phyloP scores from a whole-genome alignment of 352 stramenopile species.

The Phytophthora chlamydospora region DNA sequence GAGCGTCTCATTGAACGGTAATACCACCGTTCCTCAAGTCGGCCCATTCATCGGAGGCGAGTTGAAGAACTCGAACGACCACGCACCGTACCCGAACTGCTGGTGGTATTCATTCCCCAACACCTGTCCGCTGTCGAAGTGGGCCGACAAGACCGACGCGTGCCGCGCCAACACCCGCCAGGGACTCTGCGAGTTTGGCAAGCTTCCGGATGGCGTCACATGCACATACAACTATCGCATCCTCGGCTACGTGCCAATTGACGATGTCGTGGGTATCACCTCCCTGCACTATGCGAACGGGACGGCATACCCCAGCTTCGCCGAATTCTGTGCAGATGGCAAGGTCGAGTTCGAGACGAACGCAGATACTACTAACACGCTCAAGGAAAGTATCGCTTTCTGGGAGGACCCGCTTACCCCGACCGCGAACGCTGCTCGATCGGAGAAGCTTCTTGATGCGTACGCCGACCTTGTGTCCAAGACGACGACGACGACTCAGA shows the following conservation, averaged over 20 bases:
- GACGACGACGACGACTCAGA: constrained; percentile 36
- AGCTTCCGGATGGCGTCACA: constrained; percentile 54
- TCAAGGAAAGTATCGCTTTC: constrained; percentile 45
- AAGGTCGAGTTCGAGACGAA: constrained; percentile 49
- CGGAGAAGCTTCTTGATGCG: constrained; percentile 42
- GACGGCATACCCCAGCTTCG: constrained; percentile 47
- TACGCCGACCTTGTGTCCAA: constrained; percentile 46
- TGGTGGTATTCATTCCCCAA: constrained; percentile 78
- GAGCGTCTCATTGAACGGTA: constrained; percentile 28
- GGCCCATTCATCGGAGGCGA: constrained; percentile 51
- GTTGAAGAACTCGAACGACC: constrained; percentile 38
- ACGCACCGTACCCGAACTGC: constrained; percentile 61
- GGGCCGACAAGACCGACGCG: constrained; percentile 38
- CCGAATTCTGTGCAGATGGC: constrained; percentile 61
- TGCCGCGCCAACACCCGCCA: constrained; percentile 41
- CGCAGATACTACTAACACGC: constrained; percentile 5
- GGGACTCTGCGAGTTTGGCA: constrained; percentile 45
- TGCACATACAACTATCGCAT: constrained; percentile 71
- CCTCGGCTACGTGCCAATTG: constrained; percentile 68
- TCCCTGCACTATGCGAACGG: constrained; percentile 36
- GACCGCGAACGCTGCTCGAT: constrained; percentile 38
- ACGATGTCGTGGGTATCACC: constrained; percentile 81
- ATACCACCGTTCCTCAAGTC: constrained; percentile 30
- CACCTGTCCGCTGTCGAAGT: constrained; percentile 48
- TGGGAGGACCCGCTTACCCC: constrained; percentile 52